Base-by-base conservation (phyloP, 306 rosid genomes). In the Cicer yamashitae region DNA sequence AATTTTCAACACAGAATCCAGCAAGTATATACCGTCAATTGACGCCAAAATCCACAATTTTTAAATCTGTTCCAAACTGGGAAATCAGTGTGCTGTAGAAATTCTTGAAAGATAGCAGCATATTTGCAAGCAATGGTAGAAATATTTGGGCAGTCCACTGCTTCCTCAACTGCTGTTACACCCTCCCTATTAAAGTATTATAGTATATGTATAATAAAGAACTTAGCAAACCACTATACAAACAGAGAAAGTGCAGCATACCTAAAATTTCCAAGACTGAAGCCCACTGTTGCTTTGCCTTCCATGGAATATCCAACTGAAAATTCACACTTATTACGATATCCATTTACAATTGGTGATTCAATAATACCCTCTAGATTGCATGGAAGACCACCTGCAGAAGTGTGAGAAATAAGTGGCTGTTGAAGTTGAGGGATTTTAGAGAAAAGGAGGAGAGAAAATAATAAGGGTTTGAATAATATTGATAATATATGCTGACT, bases 201-300 rank as follows among this genome's bases (percentile, higher is more conserved):
- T 58, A 84, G 86, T 63, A 79, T 73, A 30, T 30, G 37, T 30
- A 68, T 48, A 63, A 48, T 70, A 73, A 46, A 22, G 65, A 79
- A 40, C 70, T 73, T 13, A 56, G 71, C 57, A 43, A 80, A 79
- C 63, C 50, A 64, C 58, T 67, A 44, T 34, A 61, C 72, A 80
- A 82, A 82, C 62, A 74, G 60, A 68, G 59, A 20, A 61, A 37
- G 81, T n/a, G 70, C 48, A 56, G 44, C 44, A 75, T 81, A 94
- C 99, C 99, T 90, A 77, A 92, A 94, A 84, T 94, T 92, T 80
- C 98, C 99, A 67, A 94, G 94, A 93, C 88, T 90, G 78, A 92
- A 94, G 7, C 99, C 99, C 82, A 90, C 99, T 3, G 97, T 94
- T 75, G 70, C 77, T 84, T 92, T 90, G 15, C 93, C 96, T 75